phyloP scores from a whole-genome alignment of 2,329 filamentous ascomycete species.

The Domatiomyces catenatus region DNA sequence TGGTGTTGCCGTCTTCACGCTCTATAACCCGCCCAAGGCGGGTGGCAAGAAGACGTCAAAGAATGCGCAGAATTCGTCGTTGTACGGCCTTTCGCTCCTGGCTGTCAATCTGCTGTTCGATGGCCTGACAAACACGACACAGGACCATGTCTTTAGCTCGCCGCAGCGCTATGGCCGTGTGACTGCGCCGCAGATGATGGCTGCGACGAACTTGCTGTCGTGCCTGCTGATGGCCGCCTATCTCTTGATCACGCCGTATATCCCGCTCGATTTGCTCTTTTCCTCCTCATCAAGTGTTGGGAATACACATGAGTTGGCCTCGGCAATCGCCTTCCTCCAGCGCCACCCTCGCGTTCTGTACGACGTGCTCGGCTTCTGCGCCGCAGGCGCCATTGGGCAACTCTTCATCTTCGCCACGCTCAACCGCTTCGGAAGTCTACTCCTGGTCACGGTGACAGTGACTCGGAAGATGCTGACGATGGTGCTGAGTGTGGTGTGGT shows the following conservation, averaged over 20 bases:
- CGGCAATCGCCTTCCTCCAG: conserved; percentile 67
- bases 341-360: conserved; percentile 67
- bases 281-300: conserved; percentile 3
- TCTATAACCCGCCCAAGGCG: conserved; percentile 55
- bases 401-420: conserved; percentile 97
- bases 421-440: conserved; percentile 74
- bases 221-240: conserved; percentile 63
- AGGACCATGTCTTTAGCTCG: conserved; percentile 77
- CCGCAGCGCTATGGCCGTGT: conserved; percentile 55
- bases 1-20: conserved; percentile 86
- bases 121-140: conserved; percentile 87
- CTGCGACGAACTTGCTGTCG: conserved; percentile 81
- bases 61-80: conserved; percentile 49
- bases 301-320: conserved; percentile 53
- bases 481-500: conserved; percentile 88
- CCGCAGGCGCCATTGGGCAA: conserved; percentile 83
- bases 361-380: conserved; percentile 78
- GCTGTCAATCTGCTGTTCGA: conserved; percentile 87
- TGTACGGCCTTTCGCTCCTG: conserved; percentile 59
- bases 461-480: conserved; percentile 99
- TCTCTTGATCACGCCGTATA: conserved; percentile 60
- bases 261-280: conserved; percentile 55
- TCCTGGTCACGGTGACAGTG: conserved; percentile 91
- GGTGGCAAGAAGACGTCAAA: conserved; percentile 31
- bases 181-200: conserved; percentile 97